A percentile compares a stretch with the other conserved stretches of the same genome.
phyloP scores from a whole-genome alignment of 495 filamentous ascomycete species.

The Penicillium paxilli region DNA sequence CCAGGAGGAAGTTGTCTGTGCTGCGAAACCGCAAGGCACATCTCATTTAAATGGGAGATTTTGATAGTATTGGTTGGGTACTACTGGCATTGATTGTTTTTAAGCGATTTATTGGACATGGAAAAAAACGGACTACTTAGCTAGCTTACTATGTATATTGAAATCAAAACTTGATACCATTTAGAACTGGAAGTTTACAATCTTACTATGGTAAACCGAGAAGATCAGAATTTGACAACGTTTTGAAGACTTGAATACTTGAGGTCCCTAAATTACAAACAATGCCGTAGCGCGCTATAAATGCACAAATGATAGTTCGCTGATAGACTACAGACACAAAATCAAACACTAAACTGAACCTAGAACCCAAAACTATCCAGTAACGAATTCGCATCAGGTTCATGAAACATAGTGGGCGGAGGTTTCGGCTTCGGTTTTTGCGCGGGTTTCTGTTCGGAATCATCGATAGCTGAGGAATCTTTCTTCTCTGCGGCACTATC shows the following conservation, averaged over 20 bases:
- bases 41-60: constrained; percentile 13
- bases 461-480: background rate
- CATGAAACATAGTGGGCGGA: constrained; percentile 80
- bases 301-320: constrained; percentile 5
- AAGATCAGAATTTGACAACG: too few relatives aligned
- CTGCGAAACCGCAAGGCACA: constrained; percentile 20
- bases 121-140: background rate
- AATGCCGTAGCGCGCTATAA: constrained; percentile 9
- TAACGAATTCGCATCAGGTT: constrained; percentile 82
- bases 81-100: background rate
- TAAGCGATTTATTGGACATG: constrained; percentile 1
- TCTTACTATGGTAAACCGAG: too few relatives aligned
- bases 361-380: constrained; percentile 78
- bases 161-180: constrained; percentile 7
- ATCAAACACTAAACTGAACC: constrained; percentile 1
- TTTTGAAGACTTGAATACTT: background rate
- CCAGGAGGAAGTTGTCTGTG: constrained; percentile 22
- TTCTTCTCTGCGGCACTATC: constrained; percentile 28
- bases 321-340: constrained; percentile 1
- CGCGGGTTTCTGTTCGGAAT: constrained; percentile 28
- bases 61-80: background rate
- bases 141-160: constrained; percentile 9
- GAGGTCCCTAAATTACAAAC: background rate
- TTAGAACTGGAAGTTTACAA: too few relatives aligned
- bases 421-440: constrained; percentile 61